Evolutionary conservation across 2,329 filamentous ascomycete species (phyloP).

Genomic region (Botrytis elliptica): DNA sequence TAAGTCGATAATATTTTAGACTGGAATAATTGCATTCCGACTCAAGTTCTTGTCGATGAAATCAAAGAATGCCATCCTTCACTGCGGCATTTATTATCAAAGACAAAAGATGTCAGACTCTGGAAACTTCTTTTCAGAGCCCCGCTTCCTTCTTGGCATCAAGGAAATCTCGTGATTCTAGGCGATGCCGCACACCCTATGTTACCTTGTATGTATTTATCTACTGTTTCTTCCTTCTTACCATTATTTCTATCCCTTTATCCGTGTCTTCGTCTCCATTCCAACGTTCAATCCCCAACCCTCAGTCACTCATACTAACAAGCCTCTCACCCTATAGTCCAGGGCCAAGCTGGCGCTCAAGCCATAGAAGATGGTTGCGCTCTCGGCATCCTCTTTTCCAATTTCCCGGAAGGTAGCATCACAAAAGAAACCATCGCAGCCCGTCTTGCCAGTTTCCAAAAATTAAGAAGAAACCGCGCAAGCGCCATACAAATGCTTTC

Average conservation of each 20-base stretch:
- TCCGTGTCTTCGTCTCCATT: too few relatives aligned
- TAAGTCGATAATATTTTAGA: not conserved
- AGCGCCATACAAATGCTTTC: slow-evolving; percentile 15
- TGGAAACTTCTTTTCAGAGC: slow-evolving; percentile 23
- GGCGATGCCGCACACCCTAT: slow-evolving; percentile 71
- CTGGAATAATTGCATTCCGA: not conserved
- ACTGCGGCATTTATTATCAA: not conserved
- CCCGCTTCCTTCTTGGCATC: slow-evolving; percentile 50
- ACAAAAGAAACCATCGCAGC: not conserved
- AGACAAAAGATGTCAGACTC: slow-evolving; percentile 16
- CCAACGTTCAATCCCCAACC: not conserved
- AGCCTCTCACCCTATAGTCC: slow-evolving; percentile 38
- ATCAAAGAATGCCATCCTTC: slow-evolving; percentile 33
- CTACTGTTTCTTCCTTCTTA: not conserved
- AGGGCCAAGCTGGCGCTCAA: slow-evolving; percentile 60
- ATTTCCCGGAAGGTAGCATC: not conserved
- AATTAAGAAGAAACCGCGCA: slow-evolving; percentile 5
- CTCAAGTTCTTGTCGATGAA: not conserved
- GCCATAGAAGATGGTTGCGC: slow-evolving; percentile 68
- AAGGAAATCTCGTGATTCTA: slow-evolving; percentile 55
- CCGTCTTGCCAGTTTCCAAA: slow-evolving; percentile 4
- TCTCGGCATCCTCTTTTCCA: slow-evolving; percentile 40
- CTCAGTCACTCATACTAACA: not conserved
- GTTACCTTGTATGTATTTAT: slow-evolving; percentile 46
- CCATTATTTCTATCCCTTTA: too few relatives aligned